Evolutionary conservation across 768 basidiomycete species (phyloP).

Genomic region (Pluteus cervinus): DNA sequence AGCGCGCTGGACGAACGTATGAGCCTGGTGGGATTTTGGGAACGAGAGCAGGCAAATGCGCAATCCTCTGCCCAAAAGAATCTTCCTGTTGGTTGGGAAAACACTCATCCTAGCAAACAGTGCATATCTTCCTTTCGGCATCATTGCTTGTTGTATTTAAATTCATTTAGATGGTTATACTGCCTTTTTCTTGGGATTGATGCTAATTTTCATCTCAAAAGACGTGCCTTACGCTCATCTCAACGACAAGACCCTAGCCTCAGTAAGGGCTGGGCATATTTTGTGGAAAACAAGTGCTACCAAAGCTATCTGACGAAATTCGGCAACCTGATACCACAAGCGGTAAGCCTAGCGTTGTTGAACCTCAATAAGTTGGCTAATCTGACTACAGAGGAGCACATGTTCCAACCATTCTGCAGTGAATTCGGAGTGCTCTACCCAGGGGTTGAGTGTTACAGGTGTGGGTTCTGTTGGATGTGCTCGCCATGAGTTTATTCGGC

Average conservation of each 20-base stretch:
- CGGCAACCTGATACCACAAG: conserved; percentile 6
- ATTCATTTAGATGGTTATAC: neutral
- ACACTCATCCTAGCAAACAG: conserved; percentile 4
- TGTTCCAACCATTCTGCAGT: conserved; percentile 20
- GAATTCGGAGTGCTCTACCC: conserved; percentile 12
- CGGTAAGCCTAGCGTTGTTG: conserved; percentile 3
- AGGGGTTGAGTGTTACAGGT: conserved; percentile 18
- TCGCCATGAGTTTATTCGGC: conserved; percentile 16
- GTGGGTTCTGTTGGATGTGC: conserved; percentile 17
- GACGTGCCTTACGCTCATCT: no score
- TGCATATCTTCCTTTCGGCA: neutral
- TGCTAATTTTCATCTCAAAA: no score
- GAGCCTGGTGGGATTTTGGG: conserved; percentile 1
- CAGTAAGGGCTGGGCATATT: no score
- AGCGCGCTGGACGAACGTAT: conserved; percentile 8
- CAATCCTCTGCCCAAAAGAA: conserved; percentile 1
- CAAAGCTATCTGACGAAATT: conserved; percentile 8
- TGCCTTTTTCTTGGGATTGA: conserved; percentile 18
- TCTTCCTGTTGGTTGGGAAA: conserved; percentile 2
- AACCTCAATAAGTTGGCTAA: conserved; percentile 5
- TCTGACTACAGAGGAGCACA: conserved; percentile 13
- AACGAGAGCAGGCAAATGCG: conserved; percentile 3
- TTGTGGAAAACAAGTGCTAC: conserved; percentile 11
- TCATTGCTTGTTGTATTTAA: neutral
- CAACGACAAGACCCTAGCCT: no score